Conservation (phyloP, 345 rosid genomes). For the Camelina hispida region DNA sequence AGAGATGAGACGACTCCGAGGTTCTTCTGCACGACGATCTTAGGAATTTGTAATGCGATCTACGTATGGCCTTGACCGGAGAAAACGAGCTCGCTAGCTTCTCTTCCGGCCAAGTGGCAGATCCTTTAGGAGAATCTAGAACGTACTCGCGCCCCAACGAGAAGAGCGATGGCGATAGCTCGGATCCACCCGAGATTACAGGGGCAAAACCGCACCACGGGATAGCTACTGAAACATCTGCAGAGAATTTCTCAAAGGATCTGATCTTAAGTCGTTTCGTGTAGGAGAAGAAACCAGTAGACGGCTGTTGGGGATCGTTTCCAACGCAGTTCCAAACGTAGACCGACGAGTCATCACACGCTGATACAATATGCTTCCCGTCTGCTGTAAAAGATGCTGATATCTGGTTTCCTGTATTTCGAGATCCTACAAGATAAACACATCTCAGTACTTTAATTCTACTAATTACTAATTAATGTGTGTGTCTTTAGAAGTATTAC, state of each 20-base stretch:
- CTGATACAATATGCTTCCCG: slow-evolving; percentile 84
- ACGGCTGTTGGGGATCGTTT: slow-evolving; percentile 4
- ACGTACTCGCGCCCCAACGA: slow-evolving; percentile 66
- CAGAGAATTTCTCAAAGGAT: slow-evolving; percentile 75
- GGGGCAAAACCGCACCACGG: slow-evolving; percentile 79
- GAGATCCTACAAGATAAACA: slow-evolving; percentile 47
- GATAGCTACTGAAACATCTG: slow-evolving; percentile 75
- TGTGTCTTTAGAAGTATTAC: slow-evolving; percentile 43
- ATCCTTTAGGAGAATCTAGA: slow-evolving; percentile 73
- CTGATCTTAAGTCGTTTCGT: slow-evolving; percentile 54
- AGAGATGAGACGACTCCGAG: slow-evolving; percentile 62
- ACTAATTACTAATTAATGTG: no score
- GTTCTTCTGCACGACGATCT: slow-evolving; percentile 73
- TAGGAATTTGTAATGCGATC: slow-evolving; percentile 68
- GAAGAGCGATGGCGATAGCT: slow-evolving; percentile 48
- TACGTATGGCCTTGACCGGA: slow-evolving; percentile 55
- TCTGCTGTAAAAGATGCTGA: slow-evolving; percentile 73
- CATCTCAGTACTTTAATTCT: background rate
- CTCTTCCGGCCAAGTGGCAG: slow-evolving; percentile 99
- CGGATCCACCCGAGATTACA: slow-evolving; percentile 15
- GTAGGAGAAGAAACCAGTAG: slow-evolving; percentile 40
- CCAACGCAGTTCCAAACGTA: slow-evolving; percentile 68
- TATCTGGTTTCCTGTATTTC: slow-evolving; percentile 62
- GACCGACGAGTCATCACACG: slow-evolving; percentile 79
- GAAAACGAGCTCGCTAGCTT: slow-evolving; percentile 60